Conservation (phyloP, 2,329 filamentous ascomycete genomes). For the Arachnomyces sp. region DNA sequence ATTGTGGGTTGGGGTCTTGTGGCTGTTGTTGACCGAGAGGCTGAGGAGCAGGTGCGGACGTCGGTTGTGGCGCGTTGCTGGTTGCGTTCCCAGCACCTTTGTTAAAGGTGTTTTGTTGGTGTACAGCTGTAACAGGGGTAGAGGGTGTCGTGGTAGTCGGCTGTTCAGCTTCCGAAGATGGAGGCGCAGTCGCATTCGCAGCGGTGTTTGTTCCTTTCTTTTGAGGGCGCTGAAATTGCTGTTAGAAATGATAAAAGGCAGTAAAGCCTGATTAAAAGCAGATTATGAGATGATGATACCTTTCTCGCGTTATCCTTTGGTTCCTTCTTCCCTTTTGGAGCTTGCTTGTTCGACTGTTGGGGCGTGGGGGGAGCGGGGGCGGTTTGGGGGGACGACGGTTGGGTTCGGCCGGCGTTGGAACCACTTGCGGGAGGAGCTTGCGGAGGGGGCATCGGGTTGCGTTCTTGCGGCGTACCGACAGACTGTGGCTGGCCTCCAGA, state of each 20-base stretch:
- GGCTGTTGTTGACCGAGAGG: conserved; percentile 16
- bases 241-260: conserved; percentile 13
- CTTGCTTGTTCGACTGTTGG: conserved; percentile 49
- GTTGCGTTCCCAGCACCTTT: conserved; percentile 27
- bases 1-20: conserved; percentile 15
- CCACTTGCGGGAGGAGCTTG: conserved; percentile 35
- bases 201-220: conserved; percentile 36
- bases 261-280: conserved; percentile 1
- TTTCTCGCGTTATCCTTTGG: conserved; percentile 44
- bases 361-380: conserved; percentile 52
- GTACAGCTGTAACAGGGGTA: conserved; percentile 41
- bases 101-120: conserved; percentile 39
- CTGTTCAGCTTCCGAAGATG: conserved; percentile 39
- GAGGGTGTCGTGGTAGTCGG: conserved; percentile 41
- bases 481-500: conserved; percentile 33
- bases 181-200: conserved; percentile 32
- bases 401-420: conserved; percentile 32
- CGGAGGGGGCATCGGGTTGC: conserved; percentile 45
- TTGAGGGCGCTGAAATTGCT: conserved; percentile 26
- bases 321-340: conserved; percentile 52
- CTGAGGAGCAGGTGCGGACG: conserved; percentile 16
- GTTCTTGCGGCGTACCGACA: conserved; percentile 50
- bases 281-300: conserved; percentile 28
- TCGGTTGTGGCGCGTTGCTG: conserved; percentile 21
- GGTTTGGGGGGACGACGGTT: conserved; percentile 38